Evolutionary conservation across 257 asterid species (phyloP).

Genomic region (Solanum ossicruentum): DNA sequence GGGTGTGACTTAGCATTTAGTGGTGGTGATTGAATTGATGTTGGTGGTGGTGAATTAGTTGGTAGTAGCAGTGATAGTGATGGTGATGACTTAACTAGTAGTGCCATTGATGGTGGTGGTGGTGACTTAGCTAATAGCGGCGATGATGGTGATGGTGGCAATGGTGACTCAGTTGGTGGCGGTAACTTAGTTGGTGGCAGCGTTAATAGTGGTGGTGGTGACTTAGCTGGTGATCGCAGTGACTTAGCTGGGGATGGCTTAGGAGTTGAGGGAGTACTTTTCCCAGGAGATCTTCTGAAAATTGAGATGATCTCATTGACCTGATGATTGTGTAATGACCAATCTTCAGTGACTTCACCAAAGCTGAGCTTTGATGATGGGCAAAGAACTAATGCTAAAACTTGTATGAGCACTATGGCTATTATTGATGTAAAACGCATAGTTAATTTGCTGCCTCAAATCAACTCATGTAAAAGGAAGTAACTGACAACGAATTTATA

Average conservation of each 20-base stretch:
- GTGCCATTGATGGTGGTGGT: neutral
- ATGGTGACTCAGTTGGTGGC: neutral
- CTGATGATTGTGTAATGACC: neutral
- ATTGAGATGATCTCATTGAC: neutral
- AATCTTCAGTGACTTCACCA: neutral
- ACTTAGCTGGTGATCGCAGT: neutral
- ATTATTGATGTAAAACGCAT: neutral
- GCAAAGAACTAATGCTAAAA: neutral
- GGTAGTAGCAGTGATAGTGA: neutral
- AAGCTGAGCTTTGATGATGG: neutral
- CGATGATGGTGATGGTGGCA: too few relatives aligned
- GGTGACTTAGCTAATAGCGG: too few relatives aligned
- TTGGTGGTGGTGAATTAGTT: neutral
- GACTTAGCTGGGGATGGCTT: neutral
- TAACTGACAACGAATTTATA: neutral
- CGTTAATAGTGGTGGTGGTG: neutral
- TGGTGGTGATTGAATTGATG: neutral
- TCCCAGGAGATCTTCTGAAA: neutral
- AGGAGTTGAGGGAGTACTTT: neutral
- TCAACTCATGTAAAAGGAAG: neutral
- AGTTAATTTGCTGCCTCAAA: neutral
- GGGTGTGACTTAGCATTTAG: neutral
- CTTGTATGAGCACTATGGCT: neutral
- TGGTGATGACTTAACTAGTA: neutral
- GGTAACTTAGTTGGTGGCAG: too few relatives aligned